phyloP scores from a whole-genome alignment of 768 basidiomycete genomes.

The Rhodotorula babjevae region DNA sequence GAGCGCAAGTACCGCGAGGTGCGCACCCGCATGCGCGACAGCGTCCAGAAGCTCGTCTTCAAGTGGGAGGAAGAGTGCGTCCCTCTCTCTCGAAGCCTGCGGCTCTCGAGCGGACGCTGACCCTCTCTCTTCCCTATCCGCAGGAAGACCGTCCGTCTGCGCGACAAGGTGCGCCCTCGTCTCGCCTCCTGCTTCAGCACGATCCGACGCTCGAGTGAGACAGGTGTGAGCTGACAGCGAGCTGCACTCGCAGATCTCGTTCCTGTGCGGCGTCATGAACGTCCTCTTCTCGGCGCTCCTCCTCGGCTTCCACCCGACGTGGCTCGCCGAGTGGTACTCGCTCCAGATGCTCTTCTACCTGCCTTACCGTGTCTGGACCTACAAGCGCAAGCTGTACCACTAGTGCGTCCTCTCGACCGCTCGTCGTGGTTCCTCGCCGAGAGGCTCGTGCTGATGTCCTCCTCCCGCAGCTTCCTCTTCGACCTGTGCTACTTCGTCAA shows the following conservation, averaged over 20 bases:
- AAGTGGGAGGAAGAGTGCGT: conserved; percentile 79
- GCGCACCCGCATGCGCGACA: conserved; percentile 22
- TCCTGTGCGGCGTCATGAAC: conserved; percentile 85
- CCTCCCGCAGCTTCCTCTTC: conserved; percentile 32
- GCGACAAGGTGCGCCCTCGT: conserved; percentile 55
- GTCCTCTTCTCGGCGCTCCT: conserved; percentile 76
- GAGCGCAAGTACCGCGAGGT: conserved; percentile 33
- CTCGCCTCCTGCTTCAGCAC: too few species aligned
- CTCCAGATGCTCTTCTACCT: conserved; percentile 70
- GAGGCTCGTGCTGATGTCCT: not conserved
- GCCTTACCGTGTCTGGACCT: conserved; percentile 73
- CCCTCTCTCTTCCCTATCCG: not conserved
- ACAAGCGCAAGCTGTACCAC: conserved; percentile 90
- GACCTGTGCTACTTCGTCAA: conserved; percentile 80
- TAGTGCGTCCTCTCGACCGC: conserved; percentile 64
- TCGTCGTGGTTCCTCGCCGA: not conserved
- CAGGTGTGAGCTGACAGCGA: not conserved
- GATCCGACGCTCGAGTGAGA: too few species aligned
- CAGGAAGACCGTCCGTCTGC: conserved; percentile 67
- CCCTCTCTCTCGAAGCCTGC: not conserved
- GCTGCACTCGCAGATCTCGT: conserved; percentile 55
- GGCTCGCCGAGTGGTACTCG: conserved; percentile 77
- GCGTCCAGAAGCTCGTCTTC: conserved; percentile 52
- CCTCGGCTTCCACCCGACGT: conserved; percentile 83
- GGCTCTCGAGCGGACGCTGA: not conserved